A percentile compares a stretch with the other conserved stretches of the same genome.
Evolutionary conservation across 2,329 filamentous ascomycete species (phyloP).

Genomic region (Penicillium sp.): DNA sequence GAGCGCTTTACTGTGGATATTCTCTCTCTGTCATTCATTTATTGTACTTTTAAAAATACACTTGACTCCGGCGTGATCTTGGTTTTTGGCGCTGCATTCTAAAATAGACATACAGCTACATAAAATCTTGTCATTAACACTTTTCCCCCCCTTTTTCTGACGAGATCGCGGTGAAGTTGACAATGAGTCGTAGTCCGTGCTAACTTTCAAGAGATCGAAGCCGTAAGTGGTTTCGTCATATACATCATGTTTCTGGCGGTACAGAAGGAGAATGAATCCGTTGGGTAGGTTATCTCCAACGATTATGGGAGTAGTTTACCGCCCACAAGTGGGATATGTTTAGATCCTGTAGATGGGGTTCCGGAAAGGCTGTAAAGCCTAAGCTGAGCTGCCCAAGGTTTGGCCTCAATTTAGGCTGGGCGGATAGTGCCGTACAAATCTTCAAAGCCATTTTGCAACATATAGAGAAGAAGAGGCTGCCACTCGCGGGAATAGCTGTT

Average conservation of each 20-base stretch:
- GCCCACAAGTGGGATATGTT: no score
- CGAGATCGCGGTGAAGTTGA: conserved; percentile 24
- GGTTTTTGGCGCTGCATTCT: neutral
- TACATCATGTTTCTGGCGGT: conserved; percentile 13
- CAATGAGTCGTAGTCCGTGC: conserved; percentile 14
- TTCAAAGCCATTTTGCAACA: no score
- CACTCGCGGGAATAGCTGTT: no score
- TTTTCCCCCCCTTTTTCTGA: neutral
- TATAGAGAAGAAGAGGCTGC: no score
- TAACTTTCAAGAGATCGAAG: conserved; percentile 11
- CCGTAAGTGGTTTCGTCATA: conserved; percentile 21
- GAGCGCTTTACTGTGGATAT: conserved; percentile 6
- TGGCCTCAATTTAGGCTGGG: no score
- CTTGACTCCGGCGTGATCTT: neutral
- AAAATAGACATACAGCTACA: neutral
- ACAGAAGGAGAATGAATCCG: conserved; percentile 10
- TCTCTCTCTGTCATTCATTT: conserved; percentile 11
- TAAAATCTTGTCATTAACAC: neutral
- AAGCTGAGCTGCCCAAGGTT: no score
- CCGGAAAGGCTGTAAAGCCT: no score
- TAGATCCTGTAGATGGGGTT: no score
- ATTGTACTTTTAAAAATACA: neutral
- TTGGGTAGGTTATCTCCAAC: conserved; percentile 19
- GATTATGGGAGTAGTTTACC: no score
- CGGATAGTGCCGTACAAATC: no score